Evolutionary conservation across 2,329 filamentous ascomycete genomes (phyloP), one percentile per base, ranked within the genome.

Genomic region (Cylindrodendrum hubeiense): DNA sequence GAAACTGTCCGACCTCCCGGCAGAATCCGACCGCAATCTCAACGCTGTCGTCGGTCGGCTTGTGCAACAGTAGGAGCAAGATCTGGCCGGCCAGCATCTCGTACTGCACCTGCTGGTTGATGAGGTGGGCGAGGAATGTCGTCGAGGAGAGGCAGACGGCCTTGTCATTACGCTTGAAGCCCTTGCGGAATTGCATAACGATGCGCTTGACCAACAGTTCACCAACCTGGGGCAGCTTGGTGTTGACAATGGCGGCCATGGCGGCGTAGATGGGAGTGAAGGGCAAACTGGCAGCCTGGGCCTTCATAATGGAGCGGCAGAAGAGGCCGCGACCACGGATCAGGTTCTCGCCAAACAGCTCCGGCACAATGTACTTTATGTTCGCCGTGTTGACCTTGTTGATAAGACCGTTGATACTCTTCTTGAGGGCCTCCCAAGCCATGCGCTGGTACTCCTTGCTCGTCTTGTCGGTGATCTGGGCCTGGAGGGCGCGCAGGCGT

Each of bases 341-440:
- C 73, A 99, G 82, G 78, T 99, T 99, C 85, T 99, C 96, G 53
- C 90, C 89, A 80, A 99, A 99, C 49, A 99, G 86, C 82, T 99
- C 96, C 2, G 95, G 95, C 24, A 98, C 94, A 67, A 99, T 98
- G 77, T 93, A 89, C 81, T 99, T 98, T 86, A 99, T 98, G 80
- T 99, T 99, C 34, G 93, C 93, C 60, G 95, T 93, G 81, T 98
- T 98, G 85, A 98, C 93, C 85, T 99, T 99, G 87, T 99, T 99
- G 86, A 99, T 97, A 70, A 99, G 84, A 74, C 96, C 96, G 78
- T 99, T 98, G 82, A 99, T 97, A 52, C 93, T 96, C 85, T 99
- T 99, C 84, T 99, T 99, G 76, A 99, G 84, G 13, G 95, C 95
- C 81, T 99, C 96, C 96, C 96, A 99, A 9, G 95, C 94, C 93